These are phyloP conservation scores for Hymenoscyphus scutula DNA, from an alignment of 2,329 filamentous ascomycete genomes.

Conservation along the genomic window DNA sequence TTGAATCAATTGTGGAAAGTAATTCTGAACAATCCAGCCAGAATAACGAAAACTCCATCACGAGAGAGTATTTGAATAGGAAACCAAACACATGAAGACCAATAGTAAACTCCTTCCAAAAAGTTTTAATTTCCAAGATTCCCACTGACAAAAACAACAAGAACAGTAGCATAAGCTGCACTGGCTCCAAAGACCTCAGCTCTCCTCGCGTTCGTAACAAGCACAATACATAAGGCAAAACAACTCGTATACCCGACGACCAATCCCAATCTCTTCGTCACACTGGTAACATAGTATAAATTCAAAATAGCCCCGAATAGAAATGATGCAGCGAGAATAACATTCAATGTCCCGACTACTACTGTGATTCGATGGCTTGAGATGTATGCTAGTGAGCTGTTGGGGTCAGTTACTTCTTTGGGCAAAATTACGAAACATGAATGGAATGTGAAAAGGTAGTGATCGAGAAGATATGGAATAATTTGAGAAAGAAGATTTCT, in stretches of 20 bases:
- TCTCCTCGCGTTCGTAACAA: neutral
- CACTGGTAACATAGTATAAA: neutral
- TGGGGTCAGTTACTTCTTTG: no score
- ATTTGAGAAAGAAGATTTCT: no score
- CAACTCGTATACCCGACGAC: neutral
- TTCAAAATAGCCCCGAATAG: neutral
- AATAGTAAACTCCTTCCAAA: no score
- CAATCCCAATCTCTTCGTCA: neutral
- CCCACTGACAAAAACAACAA: constrained; percentile 9
- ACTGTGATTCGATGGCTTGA: neutral
- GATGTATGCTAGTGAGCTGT: neutral
- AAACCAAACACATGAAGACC: no score
- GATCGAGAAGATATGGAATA: no score
- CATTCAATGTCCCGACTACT: neutral
- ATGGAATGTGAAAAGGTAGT: no score
- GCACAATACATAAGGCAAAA: neutral
- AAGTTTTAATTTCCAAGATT: neutral
- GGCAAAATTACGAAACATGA: no score
- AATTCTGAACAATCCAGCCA: no score
- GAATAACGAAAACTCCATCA: no score
- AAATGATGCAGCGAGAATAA: neutral
- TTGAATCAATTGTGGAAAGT: no score
- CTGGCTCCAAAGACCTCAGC: neutral
- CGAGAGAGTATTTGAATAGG: no score
- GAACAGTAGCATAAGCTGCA: constrained; percentile 7